phyloP scores from a whole-genome alignment of 495 filamentous ascomycete genomes.

The Daldinia vernicosa region DNA sequence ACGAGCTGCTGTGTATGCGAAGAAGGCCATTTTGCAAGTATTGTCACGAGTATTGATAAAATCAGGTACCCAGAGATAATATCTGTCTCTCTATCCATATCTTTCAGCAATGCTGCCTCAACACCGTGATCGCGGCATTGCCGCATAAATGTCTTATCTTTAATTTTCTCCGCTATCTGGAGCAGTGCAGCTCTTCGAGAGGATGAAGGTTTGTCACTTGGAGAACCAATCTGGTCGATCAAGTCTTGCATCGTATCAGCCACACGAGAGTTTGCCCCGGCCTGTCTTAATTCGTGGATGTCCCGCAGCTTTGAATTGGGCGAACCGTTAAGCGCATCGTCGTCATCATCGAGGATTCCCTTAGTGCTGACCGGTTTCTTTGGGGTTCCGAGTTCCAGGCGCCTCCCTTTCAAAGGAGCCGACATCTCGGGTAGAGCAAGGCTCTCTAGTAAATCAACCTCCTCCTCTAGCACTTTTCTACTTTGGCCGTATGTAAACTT shows the following conservation, averaged over 20 bases:
- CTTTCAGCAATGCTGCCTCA: slow-evolving; percentile 69
- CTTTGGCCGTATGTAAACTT: slow-evolving; percentile 62
- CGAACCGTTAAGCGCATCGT: slow-evolving; percentile 68
- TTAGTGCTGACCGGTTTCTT: slow-evolving; percentile 44
- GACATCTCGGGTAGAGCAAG: slow-evolving; percentile 39
- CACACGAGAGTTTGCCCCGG: slow-evolving; percentile 85
- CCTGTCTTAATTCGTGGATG: slow-evolving; percentile 88
- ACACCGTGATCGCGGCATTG: slow-evolving; percentile 81
- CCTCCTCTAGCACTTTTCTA: slow-evolving; percentile 56
- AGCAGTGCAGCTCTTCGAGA: slow-evolving; percentile 62
- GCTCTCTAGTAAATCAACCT: slow-evolving; percentile 46
- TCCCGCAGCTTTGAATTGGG: slow-evolving; percentile 61
- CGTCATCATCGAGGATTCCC: slow-evolving; percentile 57
- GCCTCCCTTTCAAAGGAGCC: slow-evolving; percentile 44
- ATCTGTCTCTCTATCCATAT: slow-evolving; percentile 62
- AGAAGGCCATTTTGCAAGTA: slow-evolving; percentile 62
- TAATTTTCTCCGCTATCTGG: slow-evolving; percentile 77
- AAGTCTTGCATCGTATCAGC: slow-evolving; percentile 81
- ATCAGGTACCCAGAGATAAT: slow-evolving; percentile 67
- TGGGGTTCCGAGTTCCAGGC: slow-evolving; percentile 51
- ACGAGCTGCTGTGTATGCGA: slow-evolving; percentile 62
- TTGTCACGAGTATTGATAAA: slow-evolving; percentile 61
- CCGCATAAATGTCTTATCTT: slow-evolving; percentile 69
- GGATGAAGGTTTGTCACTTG: slow-evolving; percentile 57
- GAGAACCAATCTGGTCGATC: slow-evolving; percentile 80